Evolutionary conservation across 2,329 filamentous ascomycete species (phyloP), one percentile per base, ranked within the genome.

Genomic region (Hymenoscyphus occultus): DNA sequence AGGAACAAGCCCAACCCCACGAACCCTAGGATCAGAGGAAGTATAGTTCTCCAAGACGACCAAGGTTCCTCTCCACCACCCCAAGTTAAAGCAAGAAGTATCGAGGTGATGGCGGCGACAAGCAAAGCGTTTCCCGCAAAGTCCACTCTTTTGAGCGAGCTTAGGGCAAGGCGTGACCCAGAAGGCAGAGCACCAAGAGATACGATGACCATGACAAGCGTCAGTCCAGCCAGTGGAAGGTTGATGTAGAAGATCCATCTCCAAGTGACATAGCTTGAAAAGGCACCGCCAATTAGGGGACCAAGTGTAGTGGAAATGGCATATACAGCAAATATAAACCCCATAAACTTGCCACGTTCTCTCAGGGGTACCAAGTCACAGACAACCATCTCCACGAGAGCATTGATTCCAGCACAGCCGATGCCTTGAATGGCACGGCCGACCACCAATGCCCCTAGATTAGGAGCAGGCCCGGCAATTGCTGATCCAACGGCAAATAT

Each of bases 61-160:
- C 87, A 90, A 0, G 80, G 71, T 72, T 88, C 89, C 75, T 86
- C 82, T 12, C 88, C 80, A 39, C 86, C 87, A 12, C 65, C 65
- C 65, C 61, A 66, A 10, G 59, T 60, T 2, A 70, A 16, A n/a
- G 42, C 57, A 13, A 69, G 60, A 1, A 70, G 39, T 64, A 68
- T 45, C 69, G 65, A 35, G 12, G 60, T 66, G 5, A 51, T 13
- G 40, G 68, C 64, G n/a, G 67, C 69, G 60, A 73, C 69, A 51
- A 69, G 62, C 16, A 67, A 39, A 31, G 56, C 22, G 19, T 39
- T 35, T 13, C 67, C 65, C 28, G 63, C 16, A 39, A 59, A 69
- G 40, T 69, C 65, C 14, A 65, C 75, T 58, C 77, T 73, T 5
- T 32, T 63, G 65, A 10, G 22, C 12, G 22, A 61, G 35, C 9